Conservation (phyloP, 441 rosid genomes). For the Pelargonium australe region DNA sequence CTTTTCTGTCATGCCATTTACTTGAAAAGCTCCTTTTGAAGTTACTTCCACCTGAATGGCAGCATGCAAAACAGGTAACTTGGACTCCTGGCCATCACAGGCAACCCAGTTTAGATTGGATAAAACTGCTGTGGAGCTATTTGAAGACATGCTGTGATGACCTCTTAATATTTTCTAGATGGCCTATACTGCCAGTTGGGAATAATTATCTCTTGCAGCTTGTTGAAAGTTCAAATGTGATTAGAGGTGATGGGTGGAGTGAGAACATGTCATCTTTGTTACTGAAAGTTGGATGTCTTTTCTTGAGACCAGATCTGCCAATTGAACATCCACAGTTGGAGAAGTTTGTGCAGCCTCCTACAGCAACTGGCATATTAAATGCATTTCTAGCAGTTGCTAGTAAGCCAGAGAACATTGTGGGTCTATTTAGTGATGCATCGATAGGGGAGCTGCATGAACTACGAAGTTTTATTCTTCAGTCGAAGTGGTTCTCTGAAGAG, state of each 20-base stretch:
- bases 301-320: constrained; percentile 61
- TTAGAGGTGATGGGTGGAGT: constrained; percentile 88
- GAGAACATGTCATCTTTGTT: constrained; percentile 91
- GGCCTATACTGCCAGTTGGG: constrained; percentile 97
- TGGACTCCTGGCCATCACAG: constrained; percentile 82
- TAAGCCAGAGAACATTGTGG: constrained; percentile 47
- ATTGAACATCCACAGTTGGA: constrained; percentile 82
- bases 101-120: constrained; percentile 88
- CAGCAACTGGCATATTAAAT: constrained; percentile 79
- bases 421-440: constrained; percentile 59
- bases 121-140: constrained; percentile 74
- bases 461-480: constrained; percentile 86
- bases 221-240: constrained; percentile 67
- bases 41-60: constrained; percentile 93
- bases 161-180: constrained; percentile 76
- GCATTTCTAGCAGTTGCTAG: constrained; percentile 79
- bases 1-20: constrained; percentile 71
- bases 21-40: constrained; percentile 84
- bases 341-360: constrained; percentile 83
- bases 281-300: constrained; percentile 80
- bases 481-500: constrained; percentile 89
- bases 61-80: constrained; percentile 57
- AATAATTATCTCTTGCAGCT: constrained; percentile 63
- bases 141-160: constrained; percentile 76
- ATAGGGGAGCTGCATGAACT: constrained; percentile 90